Evolutionary conservation across 2,329 filamentous ascomycete genomes (phyloP).

Genomic region (Helicocarpus griseus): DNA sequence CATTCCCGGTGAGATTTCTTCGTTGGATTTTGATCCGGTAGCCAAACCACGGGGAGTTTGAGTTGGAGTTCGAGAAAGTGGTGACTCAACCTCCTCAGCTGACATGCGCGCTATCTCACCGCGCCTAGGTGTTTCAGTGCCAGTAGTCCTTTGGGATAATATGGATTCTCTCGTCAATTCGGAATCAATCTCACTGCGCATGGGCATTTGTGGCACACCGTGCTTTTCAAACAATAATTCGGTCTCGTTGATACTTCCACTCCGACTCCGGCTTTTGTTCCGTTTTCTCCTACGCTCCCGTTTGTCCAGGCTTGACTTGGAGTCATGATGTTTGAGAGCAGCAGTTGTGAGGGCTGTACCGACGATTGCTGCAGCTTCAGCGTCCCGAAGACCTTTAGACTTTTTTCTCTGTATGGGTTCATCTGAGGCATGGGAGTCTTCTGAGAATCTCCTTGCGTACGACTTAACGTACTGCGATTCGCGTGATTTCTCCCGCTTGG

Average conservation of each 20-base stretch:
- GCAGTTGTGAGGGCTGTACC: conserved; percentile 52
- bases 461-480: conserved; percentile 39
- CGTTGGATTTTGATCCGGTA: conserved; percentile 6
- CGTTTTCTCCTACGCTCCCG: conserved; percentile 33
- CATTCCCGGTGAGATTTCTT: background rate
- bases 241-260: conserved; percentile 41
- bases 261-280: conserved; percentile 43
- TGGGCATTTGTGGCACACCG: conserved; percentile 70
- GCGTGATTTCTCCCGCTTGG: conserved; percentile 42
- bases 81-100: conserved; percentile 44
- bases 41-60: conserved; percentile 32
- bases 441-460: conserved; percentile 35
- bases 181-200: conserved; percentile 77
- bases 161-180: conserved; percentile 84
- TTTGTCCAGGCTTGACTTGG: conserved; percentile 47
- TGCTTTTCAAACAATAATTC: conserved; percentile 45
- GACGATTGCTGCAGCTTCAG: conserved; percentile 45
- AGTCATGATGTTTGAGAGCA: conserved; percentile 55
- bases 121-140: conserved; percentile 58
- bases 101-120: conserved; percentile 55
- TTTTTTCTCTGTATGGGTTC: conserved; percentile 44
- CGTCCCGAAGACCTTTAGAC: conserved; percentile 47
- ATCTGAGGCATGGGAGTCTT: conserved; percentile 41
- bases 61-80: conserved; percentile 53
- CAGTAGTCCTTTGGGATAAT: conserved; percentile 67